Evolutionary conservation across 441 rosid species (phyloP).

Genomic region (Jatropha multifida): DNA sequence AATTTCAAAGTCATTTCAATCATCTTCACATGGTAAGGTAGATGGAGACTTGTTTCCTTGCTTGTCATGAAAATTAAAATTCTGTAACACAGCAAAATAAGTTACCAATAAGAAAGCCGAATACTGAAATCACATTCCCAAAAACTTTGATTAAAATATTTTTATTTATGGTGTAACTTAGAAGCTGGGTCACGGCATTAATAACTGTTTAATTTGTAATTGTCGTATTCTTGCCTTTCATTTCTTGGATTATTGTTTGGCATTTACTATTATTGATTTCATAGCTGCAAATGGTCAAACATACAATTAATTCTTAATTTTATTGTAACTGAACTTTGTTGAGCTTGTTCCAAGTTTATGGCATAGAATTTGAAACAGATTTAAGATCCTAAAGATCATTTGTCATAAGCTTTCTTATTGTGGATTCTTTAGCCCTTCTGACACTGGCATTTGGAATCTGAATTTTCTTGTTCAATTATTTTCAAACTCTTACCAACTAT

Average conservation of each 20-base stretch:
- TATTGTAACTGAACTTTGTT: conserved; percentile 6
- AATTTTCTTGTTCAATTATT: conserved; percentile 9
- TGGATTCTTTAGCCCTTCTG: neutral
- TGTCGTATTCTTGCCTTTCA: neutral
- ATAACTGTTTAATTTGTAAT: neutral
- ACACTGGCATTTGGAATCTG: conserved; percentile 12
- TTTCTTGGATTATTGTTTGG: neutral
- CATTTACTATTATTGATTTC: neutral
- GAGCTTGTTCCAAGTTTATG: neutral
- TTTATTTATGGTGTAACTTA: conserved; percentile 9
- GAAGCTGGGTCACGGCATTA: neutral
- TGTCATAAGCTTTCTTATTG: neutral
- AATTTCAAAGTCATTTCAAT: neutral
- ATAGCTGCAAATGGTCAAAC: neutral
- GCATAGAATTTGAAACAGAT: neutral
- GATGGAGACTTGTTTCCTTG: conserved; percentile 12
- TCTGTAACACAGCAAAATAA: conserved; percentile 10
- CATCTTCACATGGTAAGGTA: neutral
- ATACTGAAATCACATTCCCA: neutral
- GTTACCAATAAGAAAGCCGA: neutral
- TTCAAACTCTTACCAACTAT: neutral
- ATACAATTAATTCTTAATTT: neutral
- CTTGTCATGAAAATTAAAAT: conserved; percentile 1
- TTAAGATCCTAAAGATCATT: neutral
- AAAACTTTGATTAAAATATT: neutral